Percentiles rank a stretch among this genome's conserved stretches.
Evolutionary conservation across 306 rosid genomes (phyloP).

Genomic region (Citrullus mucosospermus): DNA sequence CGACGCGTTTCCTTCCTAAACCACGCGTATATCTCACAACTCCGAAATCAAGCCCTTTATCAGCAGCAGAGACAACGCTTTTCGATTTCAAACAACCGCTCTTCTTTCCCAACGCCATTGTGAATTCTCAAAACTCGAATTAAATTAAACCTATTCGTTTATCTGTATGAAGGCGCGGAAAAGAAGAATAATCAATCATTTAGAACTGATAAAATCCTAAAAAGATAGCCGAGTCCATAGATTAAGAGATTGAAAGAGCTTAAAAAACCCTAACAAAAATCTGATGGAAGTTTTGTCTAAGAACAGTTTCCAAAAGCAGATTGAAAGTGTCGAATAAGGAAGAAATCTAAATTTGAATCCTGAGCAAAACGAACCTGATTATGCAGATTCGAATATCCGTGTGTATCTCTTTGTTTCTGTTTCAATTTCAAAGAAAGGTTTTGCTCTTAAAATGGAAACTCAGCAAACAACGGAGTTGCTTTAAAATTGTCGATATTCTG

Average conservation of each 20-base stretch:
- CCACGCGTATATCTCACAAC: constrained; percentile 26
- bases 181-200: background rate
- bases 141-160: background rate
- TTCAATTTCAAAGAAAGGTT: background rate
- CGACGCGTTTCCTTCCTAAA: constrained; percentile 51
- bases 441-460: background rate
- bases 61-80: constrained; percentile 5
- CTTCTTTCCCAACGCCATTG: constrained; percentile 40
- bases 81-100: constrained; percentile 13
- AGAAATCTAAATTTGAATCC: background rate
- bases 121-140: background rate
- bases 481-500: background rate
- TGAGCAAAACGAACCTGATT: constrained; percentile 5
- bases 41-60: constrained; percentile 22
- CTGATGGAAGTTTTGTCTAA: background rate
- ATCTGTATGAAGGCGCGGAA: background rate
- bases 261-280: background rate
- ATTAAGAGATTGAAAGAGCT: background rate
- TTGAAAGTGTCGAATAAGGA: background rate
- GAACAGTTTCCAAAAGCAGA: background rate
- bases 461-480: constrained; percentile 6
- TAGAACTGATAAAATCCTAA: background rate
- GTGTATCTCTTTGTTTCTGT: background rate
- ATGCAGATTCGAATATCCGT: background rate
- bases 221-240: background rate